Base-by-base conservation (phyloP, 192 early-diverging fungal species). In the Coemansia sp. region DNA sequence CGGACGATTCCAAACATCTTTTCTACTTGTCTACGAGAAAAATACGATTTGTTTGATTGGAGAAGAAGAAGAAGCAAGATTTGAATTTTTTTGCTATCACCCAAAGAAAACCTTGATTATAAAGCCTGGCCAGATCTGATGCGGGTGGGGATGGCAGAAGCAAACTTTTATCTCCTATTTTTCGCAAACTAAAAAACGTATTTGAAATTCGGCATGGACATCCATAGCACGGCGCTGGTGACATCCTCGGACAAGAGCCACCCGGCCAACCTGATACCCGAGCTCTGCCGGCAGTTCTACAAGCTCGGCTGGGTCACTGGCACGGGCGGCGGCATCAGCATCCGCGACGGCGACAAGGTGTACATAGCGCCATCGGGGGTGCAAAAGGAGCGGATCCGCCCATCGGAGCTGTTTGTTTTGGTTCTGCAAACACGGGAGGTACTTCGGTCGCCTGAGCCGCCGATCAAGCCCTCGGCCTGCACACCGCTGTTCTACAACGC, bases 401-500 rank as follows among this genome's bases (percentile, higher is more conserved):
- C 96, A 2, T 50, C 80, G 7, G 91, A 98, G 62, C 82, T 98
- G 2, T 98, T 93, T 62, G 89, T 98, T 14, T 76, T 98, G 20
- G 70, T 82, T 11, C 82, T 88, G 3, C 55, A 74, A 22, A 81
- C 85, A 7, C 82, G 83, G 7, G 20, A 76, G 6, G 60, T 91
- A 2, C 55, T 98, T 37, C 86, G 90, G 14, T 72, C 89, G 20
- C 96, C 95, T 19, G 56, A 71, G 17, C 62, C 83, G 13, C 73
- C 81, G 1, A 66, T 87, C 31, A 96, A 91, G 66, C 93, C 90
- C 25, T 94, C 93, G 1, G 93, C 94, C 27, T 98, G 96, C 72
- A 95, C 93, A 6, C 96, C 96, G 6, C 82, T 98, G 25, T 98
- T 98, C 71, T 94, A 90, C 67, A 95, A 95, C 70, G 88, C 94